A percentile compares a stretch with the other conserved stretches of the same genome.
phyloP scores from a whole-genome alignment of 805 yeast species.

The Kazachstania bromeliacearum region DNA sequence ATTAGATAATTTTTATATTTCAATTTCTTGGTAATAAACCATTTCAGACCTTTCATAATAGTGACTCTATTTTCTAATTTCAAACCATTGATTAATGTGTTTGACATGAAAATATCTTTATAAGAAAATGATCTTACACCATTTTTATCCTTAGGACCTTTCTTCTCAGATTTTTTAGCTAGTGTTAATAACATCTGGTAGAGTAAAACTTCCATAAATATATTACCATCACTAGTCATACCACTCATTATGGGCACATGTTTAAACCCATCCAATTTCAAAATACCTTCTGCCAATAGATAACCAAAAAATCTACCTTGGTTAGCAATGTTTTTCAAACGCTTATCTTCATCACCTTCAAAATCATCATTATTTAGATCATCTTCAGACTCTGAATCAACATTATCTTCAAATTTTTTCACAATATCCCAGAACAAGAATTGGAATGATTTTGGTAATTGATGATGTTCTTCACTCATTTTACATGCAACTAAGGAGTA shows the following conservation, averaged over 20 bases:
- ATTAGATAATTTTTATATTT: slow-evolving; percentile 17
- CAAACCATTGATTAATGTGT: slow-evolving; percentile 13
- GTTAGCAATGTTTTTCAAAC: slow-evolving; percentile 53
- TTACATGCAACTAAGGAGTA: slow-evolving; percentile 73
- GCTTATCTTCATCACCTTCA: slow-evolving; percentile 43
- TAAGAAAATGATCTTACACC: slow-evolving; percentile 25
- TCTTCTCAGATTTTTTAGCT: slow-evolving; percentile 52
- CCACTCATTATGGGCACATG: slow-evolving; percentile 66
- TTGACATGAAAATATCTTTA: slow-evolving; percentile 24
- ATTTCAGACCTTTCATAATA: slow-evolving; percentile 27
- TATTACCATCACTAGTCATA: slow-evolving; percentile 45
- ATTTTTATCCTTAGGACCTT: slow-evolving; percentile 11
- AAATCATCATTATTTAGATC: slow-evolving; percentile 22
- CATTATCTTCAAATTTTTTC: slow-evolving; percentile 56
- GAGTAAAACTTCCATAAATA: slow-evolving; percentile 67
- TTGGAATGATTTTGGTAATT: slow-evolving; percentile 74
- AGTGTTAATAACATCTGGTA: slow-evolving; percentile 56
- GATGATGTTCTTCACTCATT: slow-evolving; percentile 58
- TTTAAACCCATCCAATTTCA: slow-evolving; percentile 65
- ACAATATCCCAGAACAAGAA: slow-evolving; percentile 83
- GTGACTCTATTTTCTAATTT: slow-evolving; percentile 20
- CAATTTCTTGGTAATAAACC: slow-evolving; percentile 24
- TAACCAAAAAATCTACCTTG: slow-evolving; percentile 75
- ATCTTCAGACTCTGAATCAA: slow-evolving; percentile 28
- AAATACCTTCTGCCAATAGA: slow-evolving; percentile 60